Base-by-base conservation (phyloP, 352 stramenopile genomes). In the Phytophthora hibernalis region DNA sequence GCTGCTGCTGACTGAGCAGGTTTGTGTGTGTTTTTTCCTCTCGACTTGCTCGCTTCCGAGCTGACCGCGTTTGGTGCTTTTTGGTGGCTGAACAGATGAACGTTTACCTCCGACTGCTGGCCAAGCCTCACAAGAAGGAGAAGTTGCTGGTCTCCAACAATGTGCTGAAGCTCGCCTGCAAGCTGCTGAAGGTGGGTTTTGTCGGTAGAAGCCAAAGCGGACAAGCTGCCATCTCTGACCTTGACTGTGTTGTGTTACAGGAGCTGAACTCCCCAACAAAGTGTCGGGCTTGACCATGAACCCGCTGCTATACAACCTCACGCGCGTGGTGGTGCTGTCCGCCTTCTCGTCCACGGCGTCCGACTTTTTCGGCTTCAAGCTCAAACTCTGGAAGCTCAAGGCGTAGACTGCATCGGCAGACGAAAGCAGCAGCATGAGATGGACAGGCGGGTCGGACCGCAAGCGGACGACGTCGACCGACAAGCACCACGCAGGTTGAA, bases 371-470 rank as follows among this genome's bases (percentile, higher is more conserved):
- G 90, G 90, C 66, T 97, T 97, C 70, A 97, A 96, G 70, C 80
- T 96, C 55, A 96, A 96, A 82, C 74, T 96, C 13, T 94, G 90
- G 79, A 96, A 97, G 71, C 83, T 97, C 58, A 95, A 95, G 69
- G 80, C 74, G 51, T 92, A 88, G 68, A 28, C 35, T 48, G 22
- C 5, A 54, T 44, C 28, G 37, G 21, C 55, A 49, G 18, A 60
- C 37, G 11, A 68, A 54, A 64, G 42, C 58, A 47, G 45, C 53
- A 47, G 51, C 24, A 70, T 57, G 52, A 65, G 52, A 61, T 76
- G 68, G 62, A 69, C 55, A 72, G 63, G 63, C 68, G 38, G 60
- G 54, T 68, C 60, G 59, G 58, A 68, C 55, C 59, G 52, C 37
- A 51, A 70, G 54, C 28, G 43, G 43, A 68, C 54, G 42, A 73